These are phyloP conservation scores for Allomyces arbusculus DNA, from an alignment of 192 early-diverging fungal species.

Conservation along the genomic window DNA sequence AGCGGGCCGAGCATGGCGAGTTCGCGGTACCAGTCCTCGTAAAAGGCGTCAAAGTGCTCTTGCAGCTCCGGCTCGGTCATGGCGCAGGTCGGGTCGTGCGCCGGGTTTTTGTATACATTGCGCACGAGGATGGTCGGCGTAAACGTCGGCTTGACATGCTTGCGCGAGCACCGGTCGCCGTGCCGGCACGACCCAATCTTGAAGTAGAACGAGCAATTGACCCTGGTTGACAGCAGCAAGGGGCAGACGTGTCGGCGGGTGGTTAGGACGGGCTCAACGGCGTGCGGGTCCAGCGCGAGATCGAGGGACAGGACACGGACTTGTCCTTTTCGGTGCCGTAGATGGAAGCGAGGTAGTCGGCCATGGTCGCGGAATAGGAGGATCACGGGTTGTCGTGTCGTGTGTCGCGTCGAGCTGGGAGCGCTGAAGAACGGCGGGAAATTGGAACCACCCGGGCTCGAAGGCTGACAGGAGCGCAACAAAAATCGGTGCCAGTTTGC, in stretches of 20 bases:
- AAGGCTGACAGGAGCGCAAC: too few species aligned
- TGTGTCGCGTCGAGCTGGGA: too few species aligned
- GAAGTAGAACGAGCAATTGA: slow-evolving; percentile 98
- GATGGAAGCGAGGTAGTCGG: slow-evolving; percentile 66
- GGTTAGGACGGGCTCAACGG: background rate
- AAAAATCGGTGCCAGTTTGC: too few species aligned
- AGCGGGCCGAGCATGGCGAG: slow-evolving; percentile 79
- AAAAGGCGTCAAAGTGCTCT: slow-evolving; percentile 88
- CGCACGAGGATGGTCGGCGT: slow-evolving; percentile 83
- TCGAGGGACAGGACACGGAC: slow-evolving; percentile 13
- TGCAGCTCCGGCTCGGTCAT: slow-evolving; percentile 48
- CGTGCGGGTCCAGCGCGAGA: background rate
- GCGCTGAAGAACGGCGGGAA: too few species aligned
- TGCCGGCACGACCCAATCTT: slow-evolving; percentile 98
- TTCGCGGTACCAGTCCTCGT: slow-evolving; percentile 89
- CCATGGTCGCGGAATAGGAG: slow-evolving; percentile 20
- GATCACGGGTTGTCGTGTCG: too few species aligned
- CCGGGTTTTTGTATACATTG: slow-evolving; percentile 89
- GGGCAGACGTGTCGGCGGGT: background rate
- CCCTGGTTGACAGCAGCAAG: slow-evolving; percentile 29
- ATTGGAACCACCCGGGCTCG: too few species aligned
- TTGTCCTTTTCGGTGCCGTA: slow-evolving; percentile 98
- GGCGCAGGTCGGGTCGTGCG: slow-evolving; percentile 40
- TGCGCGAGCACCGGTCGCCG: slow-evolving; percentile 87
- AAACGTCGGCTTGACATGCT: slow-evolving; percentile 92